These are phyloP conservation scores for Colletotrichum euphorbiae DNA, from an alignment of 2,329 filamentous ascomycete species.

Conservation along the genomic window DNA sequence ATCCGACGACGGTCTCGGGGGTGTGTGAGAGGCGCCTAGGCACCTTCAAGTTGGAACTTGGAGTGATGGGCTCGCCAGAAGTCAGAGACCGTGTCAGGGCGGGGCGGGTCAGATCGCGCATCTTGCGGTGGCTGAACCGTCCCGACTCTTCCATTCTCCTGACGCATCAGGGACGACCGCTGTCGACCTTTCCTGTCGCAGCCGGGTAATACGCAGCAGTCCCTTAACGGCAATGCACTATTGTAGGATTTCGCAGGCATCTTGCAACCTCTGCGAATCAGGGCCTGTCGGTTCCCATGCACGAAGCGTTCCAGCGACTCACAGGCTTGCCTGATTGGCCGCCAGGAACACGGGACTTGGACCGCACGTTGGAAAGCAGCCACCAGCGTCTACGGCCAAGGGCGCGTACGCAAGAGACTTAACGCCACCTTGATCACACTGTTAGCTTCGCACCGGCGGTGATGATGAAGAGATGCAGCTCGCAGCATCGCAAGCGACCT, in stretches of 20 bases:
- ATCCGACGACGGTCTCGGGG: constrained; percentile 35
- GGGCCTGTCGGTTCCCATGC: constrained; percentile 52
- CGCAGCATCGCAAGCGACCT: constrained; percentile 28
- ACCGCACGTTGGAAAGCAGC: constrained; percentile 26
- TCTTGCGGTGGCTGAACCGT: constrained; percentile 32
- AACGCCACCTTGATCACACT: constrained; percentile 36
- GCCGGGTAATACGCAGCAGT: constrained; percentile 24
- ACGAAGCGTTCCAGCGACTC: constrained; percentile 55
- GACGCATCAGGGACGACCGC: constrained; percentile 24
- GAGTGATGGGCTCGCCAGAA: constrained; percentile 25
- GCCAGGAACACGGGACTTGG: constrained; percentile 34
- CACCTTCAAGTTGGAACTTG: not conserved
- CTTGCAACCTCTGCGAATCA: constrained; percentile 52
- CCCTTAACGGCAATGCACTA: constrained; percentile 35
- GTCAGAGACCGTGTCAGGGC: constrained; percentile 35
- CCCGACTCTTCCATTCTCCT: constrained; percentile 26
- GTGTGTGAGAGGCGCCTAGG: constrained; percentile 35
- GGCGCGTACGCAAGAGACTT: constrained; percentile 52
- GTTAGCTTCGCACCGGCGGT: constrained; percentile 17
- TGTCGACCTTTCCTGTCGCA: constrained; percentile 19
- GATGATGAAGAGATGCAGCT: constrained; percentile 20
- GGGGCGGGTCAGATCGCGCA: constrained; percentile 36
- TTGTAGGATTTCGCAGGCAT: constrained; percentile 39
- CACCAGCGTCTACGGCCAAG: constrained; percentile 45
- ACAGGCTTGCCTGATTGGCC: constrained; percentile 52